Base-by-base conservation (phyloP, 495 filamentous ascomycete species). In the Trichoderma orchidacearum region DNA sequence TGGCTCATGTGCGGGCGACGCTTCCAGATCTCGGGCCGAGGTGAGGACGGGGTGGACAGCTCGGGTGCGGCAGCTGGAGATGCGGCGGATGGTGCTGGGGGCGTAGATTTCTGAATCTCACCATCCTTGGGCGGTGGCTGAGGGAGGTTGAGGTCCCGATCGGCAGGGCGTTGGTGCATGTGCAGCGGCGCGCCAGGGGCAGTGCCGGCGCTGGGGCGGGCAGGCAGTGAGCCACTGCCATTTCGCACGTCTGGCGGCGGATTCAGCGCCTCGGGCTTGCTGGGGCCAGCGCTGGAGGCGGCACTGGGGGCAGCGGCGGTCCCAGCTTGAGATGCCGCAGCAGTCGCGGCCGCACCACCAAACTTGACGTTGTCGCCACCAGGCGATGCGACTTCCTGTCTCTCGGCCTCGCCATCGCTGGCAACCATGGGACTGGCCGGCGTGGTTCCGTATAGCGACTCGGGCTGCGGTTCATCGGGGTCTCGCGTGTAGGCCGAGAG, bases 1-100 rank as follows among this genome's bases (percentile, higher is more conserved):
- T 77, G 73, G 45, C 61, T 63, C 60, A 65, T 74, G 11, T 69
- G 59, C 23, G 74, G 76, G 57, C 72, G 66, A n/a, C 74, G 66
- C 32, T 69, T 66, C 73, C 73, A 75, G 41, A 77, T 69, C 51
- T 74, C 65, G 13, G 62, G 67, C 29, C 67, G 62, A 25, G 61
- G 68, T 8, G 74, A 67, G 29, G 69, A 68, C n/a, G 36, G 55
- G 7, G 30, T 30, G 41, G 59, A 50, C 17, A 59, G 56, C 17
- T 60, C 57, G n/a, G n/a, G n/a, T 56, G 41, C 32, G 21, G 21
- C 41, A 25, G 30, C 21, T 59, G 30, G 15, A 41, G 21, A 17
- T 51, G 45, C 11, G 51, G 60, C 51, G 31, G 21, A n/a, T 34
- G 25, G 32, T 21, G 29, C 17, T 11, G 35, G 45, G 21, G 31